Evolutionary conservation across 208 protist species (phyloP).

Genomic region (Trypanosoma melophagium): DNA sequence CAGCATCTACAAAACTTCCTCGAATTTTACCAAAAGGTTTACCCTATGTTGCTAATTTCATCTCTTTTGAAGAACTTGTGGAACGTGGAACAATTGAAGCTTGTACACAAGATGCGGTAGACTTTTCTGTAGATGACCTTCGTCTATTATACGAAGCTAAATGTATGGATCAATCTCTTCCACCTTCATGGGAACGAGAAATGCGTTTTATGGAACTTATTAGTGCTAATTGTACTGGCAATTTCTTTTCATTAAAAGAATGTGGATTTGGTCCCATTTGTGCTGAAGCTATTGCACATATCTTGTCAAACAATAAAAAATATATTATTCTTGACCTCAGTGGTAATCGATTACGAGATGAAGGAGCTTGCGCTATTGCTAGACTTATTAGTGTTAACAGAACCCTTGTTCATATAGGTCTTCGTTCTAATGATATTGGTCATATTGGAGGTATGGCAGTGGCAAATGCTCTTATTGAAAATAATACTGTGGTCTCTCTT

Average conservation of each 20-base stretch:
- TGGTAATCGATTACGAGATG: constrained; percentile 89
- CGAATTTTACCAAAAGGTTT: constrained; percentile 80
- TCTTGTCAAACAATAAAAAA: constrained; percentile 74
- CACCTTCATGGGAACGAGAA: constrained; percentile 84
- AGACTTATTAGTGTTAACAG: constrained; percentile 74
- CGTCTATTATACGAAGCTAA: constrained; percentile 82
- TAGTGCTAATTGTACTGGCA: constrained; percentile 83
- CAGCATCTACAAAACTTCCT: constrained; percentile 49
- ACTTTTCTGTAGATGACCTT: constrained; percentile 76
- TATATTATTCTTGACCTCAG: constrained; percentile 91
- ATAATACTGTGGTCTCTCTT: constrained; percentile 90
- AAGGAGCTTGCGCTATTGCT: constrained; percentile 77
- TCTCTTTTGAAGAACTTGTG: constrained; percentile 83
- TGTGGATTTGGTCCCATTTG: constrained; percentile 77
- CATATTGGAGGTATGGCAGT: constrained; percentile 72
- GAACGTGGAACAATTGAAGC: constrained; percentile 52
- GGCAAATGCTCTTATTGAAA: constrained; percentile 76
- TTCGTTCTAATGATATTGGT: constrained; percentile 92
- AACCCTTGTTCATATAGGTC: constrained; percentile 79
- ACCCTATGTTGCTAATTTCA: constrained; percentile 83
- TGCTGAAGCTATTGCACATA: constrained; percentile 75
- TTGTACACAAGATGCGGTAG: constrained; percentile 59
- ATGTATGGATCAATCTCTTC: constrained; percentile 84
- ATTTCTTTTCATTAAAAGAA: constrained; percentile 86
- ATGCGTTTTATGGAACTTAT: constrained; percentile 92